A percentile compares a stretch with the other conserved stretches of the same genome.
These are phyloP conservation scores for Scheffersomyces lignosus DNA, from an alignment of 805 yeast species.

Conservation along the genomic window DNA sequence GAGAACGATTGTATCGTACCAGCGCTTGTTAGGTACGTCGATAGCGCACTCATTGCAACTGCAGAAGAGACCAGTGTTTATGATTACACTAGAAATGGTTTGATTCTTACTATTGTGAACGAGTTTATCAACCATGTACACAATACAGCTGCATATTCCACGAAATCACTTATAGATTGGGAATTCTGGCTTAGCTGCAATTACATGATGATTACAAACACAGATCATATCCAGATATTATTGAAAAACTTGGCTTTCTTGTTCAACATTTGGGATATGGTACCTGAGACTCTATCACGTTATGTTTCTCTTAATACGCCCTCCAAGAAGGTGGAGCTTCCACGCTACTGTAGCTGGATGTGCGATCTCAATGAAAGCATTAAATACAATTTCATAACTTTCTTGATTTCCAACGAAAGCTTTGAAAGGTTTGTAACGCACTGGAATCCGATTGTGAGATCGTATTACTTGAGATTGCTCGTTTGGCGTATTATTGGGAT, in stretches of 20 bases:
- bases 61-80: conserved; percentile 38
- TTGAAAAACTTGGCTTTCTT: conserved; percentile 63
- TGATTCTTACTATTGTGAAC: conserved; percentile 39
- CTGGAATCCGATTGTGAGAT: conserved; percentile 77
- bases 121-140: conserved; percentile 39
- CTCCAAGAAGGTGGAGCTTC: conserved; percentile 4
- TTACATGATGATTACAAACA: conserved; percentile 53
- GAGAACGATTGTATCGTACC: conserved; percentile 23
- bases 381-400: conserved; percentile 50
- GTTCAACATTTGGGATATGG: conserved; percentile 71
- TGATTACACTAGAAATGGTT: conserved; percentile 38
- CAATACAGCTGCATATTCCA: conserved; percentile 16
- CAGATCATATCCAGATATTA: conserved; percentile 62
- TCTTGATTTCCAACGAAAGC: conserved; percentile 49
- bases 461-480: conserved; percentile 64
- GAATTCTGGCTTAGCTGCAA: conserved; percentile 69
- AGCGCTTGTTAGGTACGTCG: conserved; percentile 24
- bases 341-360: conserved; percentile 37
- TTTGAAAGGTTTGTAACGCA: conserved; percentile 68
- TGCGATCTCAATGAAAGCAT: conserved; percentile 37
- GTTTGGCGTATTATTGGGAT: conserved; percentile 63
- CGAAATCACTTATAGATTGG: conserved; percentile 56
- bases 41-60: conserved; percentile 31
- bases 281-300: conserved; percentile 44
- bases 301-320: conserved; percentile 3